A percentile compares a stretch with the other conserved stretches of the same genome.
These are phyloP conservation scores for Phytophthora podocarpi DNA, from an alignment of 352 stramenopile genomes.

Conservation along the genomic window DNA sequence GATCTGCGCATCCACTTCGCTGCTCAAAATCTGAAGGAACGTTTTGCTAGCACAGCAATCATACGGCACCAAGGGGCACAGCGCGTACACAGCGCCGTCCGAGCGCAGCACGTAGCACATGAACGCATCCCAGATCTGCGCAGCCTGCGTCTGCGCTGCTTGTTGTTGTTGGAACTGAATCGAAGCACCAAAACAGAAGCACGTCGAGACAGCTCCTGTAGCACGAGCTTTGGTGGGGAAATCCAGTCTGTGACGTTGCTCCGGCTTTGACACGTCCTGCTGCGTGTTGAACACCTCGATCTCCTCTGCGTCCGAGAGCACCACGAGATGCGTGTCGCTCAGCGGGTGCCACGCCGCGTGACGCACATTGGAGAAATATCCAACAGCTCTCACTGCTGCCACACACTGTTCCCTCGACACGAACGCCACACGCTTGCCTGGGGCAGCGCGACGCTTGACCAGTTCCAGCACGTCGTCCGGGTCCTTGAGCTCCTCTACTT, in stretches of 20 bases:
- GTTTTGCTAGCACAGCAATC: constrained; percentile 49
- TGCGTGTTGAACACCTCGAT: constrained; percentile 71
- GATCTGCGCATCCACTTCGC: constrained; percentile 69
- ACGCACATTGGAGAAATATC: constrained; percentile 58
- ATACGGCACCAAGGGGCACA: constrained; percentile 76
- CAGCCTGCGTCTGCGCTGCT: constrained; percentile 20
- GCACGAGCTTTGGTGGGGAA: constrained; percentile 43
- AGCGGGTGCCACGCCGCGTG: constrained; percentile 76
- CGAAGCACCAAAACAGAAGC: constrained; percentile 67
- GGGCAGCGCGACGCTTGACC: constrained; percentile 29
- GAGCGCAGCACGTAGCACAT: constrained; percentile 78
- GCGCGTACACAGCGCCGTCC: constrained; percentile 68
- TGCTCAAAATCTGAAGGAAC: constrained; percentile 57
- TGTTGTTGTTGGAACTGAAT: constrained; percentile 30
- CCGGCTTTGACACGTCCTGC: constrained; percentile 68
- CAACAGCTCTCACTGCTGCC: constrained; percentile 53
- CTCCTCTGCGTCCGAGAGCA: constrained; percentile 79
- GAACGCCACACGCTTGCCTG: constrained; percentile 39
- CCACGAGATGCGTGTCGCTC: constrained; percentile 72
- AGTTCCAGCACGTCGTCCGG: constrained; percentile 36
- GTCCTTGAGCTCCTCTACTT: constrained; percentile 25
- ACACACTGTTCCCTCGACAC: constrained; percentile 64
- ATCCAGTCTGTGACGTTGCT: constrained; percentile 72
- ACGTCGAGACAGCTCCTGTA: constrained; percentile 40
- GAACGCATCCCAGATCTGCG: constrained; percentile 69